These are phyloP conservation scores for Penicillium concentricum DNA, from an alignment of 2,329 filamentous ascomycete genomes.

Conservation along the genomic window DNA sequence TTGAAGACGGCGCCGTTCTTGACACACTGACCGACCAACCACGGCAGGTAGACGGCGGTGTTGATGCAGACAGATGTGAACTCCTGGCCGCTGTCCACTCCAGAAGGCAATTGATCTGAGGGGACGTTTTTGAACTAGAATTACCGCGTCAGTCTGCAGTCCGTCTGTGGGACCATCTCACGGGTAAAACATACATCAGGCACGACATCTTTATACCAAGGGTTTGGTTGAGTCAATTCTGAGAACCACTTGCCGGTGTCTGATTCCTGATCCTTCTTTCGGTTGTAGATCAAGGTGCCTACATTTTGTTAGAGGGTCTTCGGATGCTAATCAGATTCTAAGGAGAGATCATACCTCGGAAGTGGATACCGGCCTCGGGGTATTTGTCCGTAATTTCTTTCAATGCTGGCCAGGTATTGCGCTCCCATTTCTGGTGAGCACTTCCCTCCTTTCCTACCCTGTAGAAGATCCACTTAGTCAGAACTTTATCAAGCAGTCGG, in stretches of 20 bases:
- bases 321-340: neutral
- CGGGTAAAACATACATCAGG: slow-evolving; percentile 55
- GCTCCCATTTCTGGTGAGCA: slow-evolving; percentile 55
- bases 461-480: neutral
- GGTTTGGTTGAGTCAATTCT: slow-evolving; percentile 64
- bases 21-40: slow-evolving; percentile 77
- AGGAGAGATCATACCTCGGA: slow-evolving; percentile 56
- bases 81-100: slow-evolving; percentile 67
- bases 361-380: slow-evolving; percentile 77
- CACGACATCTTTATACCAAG: slow-evolving; percentile 72
- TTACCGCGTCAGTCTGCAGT: neutral
- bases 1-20: slow-evolving; percentile 68
- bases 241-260: slow-evolving; percentile 61
- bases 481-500: slow-evolving; percentile 1
- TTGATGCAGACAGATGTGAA: slow-evolving; percentile 93
- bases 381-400: slow-evolving; percentile 61
- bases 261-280: slow-evolving; percentile 62
- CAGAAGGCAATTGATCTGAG: slow-evolving; percentile 57
- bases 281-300: slow-evolving; percentile 57
- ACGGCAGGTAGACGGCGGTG: slow-evolving; percentile 81
- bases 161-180: neutral
- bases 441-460: slow-evolving; percentile 43
- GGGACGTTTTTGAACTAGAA: slow-evolving; percentile 61
- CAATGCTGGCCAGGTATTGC: slow-evolving; percentile 63
- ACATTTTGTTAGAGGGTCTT: neutral